Conservation (phyloP, 2,329 filamentous ascomycete genomes). For the Cladorrhinum sp. region DNA sequence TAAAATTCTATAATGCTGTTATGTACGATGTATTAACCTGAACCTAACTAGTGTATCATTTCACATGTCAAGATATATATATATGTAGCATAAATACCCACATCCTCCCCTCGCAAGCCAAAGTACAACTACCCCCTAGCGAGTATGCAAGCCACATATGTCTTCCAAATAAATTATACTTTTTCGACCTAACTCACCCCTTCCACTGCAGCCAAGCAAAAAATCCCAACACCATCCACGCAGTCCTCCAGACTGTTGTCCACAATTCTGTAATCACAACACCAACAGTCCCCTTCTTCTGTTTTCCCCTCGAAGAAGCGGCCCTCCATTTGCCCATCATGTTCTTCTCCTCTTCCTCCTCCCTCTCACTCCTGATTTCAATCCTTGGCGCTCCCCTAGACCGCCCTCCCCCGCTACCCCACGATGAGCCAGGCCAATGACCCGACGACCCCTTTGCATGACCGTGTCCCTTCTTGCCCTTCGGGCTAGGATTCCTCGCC, state of each 20-base stretch:
- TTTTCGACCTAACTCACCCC: slow-evolving; percentile 46
- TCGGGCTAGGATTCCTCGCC: slow-evolving; percentile 29
- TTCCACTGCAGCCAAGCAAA: slow-evolving; percentile 67
- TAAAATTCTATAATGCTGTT: too few relatives aligned
- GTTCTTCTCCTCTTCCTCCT: slow-evolving; percentile 33
- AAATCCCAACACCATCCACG: slow-evolving; percentile 59
- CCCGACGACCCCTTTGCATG: slow-evolving; percentile 18
- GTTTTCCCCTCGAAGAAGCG: slow-evolving; percentile 17
- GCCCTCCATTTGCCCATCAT: slow-evolving; percentile 35
- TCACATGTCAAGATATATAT: background rate
- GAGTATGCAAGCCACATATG: background rate
- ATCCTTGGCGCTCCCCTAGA: slow-evolving; percentile 46
- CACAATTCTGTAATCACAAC: slow-evolving; percentile 59
- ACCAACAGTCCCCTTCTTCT: slow-evolving; percentile 35
- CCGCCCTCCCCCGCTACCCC: slow-evolving; percentile 39
- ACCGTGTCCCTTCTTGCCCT: slow-evolving; percentile 25
- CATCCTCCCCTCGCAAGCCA: background rate
- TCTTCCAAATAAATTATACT: background rate
- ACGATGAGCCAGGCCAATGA: slow-evolving; percentile 33
- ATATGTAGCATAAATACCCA: background rate
- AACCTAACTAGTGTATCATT: too few relatives aligned
- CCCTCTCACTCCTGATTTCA: slow-evolving; percentile 45
- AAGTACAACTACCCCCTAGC: background rate
- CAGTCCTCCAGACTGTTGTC: slow-evolving; percentile 59
- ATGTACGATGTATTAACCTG: too few relatives aligned